Evolutionary conservation across 306 rosid genomes (phyloP).

Genomic region (Chamaecrista fasciculata): DNA sequence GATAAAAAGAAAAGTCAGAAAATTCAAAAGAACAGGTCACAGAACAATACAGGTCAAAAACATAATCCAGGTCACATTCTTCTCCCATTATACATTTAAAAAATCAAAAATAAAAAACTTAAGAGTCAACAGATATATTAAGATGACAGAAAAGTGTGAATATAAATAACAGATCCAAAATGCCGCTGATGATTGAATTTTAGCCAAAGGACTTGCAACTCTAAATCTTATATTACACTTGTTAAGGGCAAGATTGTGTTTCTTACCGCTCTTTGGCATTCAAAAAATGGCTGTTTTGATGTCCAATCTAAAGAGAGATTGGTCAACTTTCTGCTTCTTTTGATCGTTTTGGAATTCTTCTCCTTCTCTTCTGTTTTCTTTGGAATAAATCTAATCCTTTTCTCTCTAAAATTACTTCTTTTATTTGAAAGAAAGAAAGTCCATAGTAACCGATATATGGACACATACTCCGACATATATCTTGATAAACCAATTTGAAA

Average conservation of each 20-base stretch:
- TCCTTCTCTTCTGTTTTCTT: not conserved
- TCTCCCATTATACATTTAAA: constrained; percentile 5
- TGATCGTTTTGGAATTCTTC: not conserved
- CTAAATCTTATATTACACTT: constrained; percentile 2
- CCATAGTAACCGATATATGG: not conserved
- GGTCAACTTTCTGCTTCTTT: not conserved
- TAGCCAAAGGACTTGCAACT: constrained; percentile 2
- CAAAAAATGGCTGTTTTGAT: not conserved
- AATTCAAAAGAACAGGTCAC: constrained; percentile 16
- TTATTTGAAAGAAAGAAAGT: not conserved
- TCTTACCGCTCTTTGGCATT: not conserved
- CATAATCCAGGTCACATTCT: not conserved
- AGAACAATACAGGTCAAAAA: constrained; percentile 25
- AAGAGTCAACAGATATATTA: constrained; percentile 18
- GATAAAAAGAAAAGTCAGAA: constrained; percentile 24
- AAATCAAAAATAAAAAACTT: constrained; percentile 10
- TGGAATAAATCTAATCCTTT: not conserved
- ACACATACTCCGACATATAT: not conserved
- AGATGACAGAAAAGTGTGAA: constrained; percentile 20
- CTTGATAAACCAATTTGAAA: not conserved
- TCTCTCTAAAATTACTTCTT: not conserved
- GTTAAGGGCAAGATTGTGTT: not conserved
- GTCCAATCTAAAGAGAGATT: not conserved
- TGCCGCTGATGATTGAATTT: not conserved
- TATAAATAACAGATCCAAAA: constrained; percentile 19